Evolutionary conservation across 169 alveolate genomes (phyloP), one percentile per base, ranked within the genome.

Genomic region (Blepharisma undulans): DNA sequence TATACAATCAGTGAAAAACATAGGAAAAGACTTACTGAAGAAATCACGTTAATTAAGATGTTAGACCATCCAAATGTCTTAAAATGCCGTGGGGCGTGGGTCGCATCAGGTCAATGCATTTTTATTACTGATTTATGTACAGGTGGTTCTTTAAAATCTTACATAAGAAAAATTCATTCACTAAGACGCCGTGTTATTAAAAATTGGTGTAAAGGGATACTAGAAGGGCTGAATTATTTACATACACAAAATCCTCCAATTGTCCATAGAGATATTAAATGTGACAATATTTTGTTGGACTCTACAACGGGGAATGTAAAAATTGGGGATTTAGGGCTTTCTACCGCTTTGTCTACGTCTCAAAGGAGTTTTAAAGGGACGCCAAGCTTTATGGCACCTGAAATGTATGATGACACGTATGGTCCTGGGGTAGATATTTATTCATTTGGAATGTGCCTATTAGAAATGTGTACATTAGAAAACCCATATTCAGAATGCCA

Each of bases 391-490:
- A 66, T 86, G 91, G 91, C 91, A 8, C 91, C 91, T 29, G 91
- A 86, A 85, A 27, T 86, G 60, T 86, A 94, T 91, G 96, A 97
- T 66, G 97, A 94, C 90, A 93, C 93, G 80, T 96, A 96, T 87
- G 97, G 96, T 0, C 95, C 96, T 8, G 89, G 92, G 86, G 97
- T 95, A n/a, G 99, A 97, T 94, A 97, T 97, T 22, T 97, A 97
- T 93, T 96, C 98, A 27, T 97, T 97, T 85, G 99, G 99, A 16
- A 97, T 97, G 97, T 93, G 98, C 48, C 76, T 97, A 59, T 92
- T 97, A 18, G 99, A 97, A 93, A 97, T 97, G 98, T 93, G 93
- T 3, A 96, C 99, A 48, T 84, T 92, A 36, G 95, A 95, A 88
- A 91, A 93, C 48, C 98, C 98, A 33, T 97, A 96, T 92, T 93